Percentiles rank a stretch among this genome's conserved stretches.
These are phyloP conservation scores for Fusarium sublunatum DNA, from an alignment of 2,329 filamentous ascomycete species.

Conservation along the genomic window DNA sequence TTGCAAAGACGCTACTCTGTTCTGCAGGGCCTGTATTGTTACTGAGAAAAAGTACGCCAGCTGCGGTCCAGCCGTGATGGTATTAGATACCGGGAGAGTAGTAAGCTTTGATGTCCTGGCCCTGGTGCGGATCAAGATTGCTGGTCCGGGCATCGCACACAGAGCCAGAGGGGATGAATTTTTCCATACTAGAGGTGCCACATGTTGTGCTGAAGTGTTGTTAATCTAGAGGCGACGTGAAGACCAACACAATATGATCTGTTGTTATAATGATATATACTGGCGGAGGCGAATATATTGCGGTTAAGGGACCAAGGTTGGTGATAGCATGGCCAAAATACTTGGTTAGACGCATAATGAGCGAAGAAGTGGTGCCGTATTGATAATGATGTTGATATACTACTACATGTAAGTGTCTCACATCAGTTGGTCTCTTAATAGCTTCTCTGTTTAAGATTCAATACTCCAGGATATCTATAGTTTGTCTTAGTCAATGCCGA, in stretches of 20 bases:
- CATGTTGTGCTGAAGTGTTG: too few relatives aligned
- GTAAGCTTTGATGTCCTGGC: slow-evolving; percentile 29
- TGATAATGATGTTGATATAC: not conserved
- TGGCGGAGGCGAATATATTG: slow-evolving; percentile 44
- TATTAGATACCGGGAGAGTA: slow-evolving; percentile 43
- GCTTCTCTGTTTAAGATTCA: too few relatives aligned
- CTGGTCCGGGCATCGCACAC: slow-evolving; percentile 17
- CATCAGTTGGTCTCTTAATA: too few relatives aligned
- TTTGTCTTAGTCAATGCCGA: too few relatives aligned
- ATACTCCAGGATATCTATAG: too few relatives aligned
- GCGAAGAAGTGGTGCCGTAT: rapidly evolving
- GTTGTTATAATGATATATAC: slow-evolving; percentile 36
- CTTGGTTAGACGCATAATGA: slow-evolving; percentile 44
- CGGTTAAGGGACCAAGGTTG: slow-evolving; percentile 49
- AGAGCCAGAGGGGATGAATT: slow-evolving; percentile 41
- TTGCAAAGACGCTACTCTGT: slow-evolving; percentile 26
- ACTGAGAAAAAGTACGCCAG: slow-evolving; percentile 24
- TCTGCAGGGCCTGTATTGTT: slow-evolving; percentile 2
- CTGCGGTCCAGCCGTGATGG: slow-evolving; percentile 43
- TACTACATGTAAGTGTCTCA: too few relatives aligned
- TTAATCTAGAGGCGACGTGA: too few relatives aligned
- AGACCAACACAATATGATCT: slow-evolving; percentile 9
- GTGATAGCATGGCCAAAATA: slow-evolving; percentile 39
- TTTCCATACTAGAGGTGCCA: not conserved
- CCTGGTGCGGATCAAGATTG: not conserved